A percentile compares a stretch with the other conserved stretches of the same genome.
Conservation (phyloP, 805 yeast genomes). For the Blastobotrys chiropterorum region DNA sequence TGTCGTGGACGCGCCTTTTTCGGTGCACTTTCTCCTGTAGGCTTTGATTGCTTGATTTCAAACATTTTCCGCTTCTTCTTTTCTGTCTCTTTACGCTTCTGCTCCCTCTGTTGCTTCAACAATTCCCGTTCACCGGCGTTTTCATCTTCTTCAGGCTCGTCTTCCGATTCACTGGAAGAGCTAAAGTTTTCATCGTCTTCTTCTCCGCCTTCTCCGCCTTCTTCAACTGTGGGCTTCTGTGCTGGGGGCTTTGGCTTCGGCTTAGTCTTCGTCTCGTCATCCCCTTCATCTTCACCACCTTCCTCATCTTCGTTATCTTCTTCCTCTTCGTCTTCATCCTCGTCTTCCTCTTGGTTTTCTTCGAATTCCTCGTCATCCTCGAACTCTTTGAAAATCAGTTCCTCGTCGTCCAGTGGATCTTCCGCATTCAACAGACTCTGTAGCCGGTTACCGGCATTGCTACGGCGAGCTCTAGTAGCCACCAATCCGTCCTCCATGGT, state of each 20-base stretch:
- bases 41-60: conserved; percentile 29
- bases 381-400: conserved; percentile 41
- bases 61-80: conserved; percentile 29
- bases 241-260: neutral
- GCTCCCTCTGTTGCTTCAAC: conserved; percentile 36
- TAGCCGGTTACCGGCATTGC: conserved; percentile 87
- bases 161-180: conserved; percentile 38
- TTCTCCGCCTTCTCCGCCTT: conserved; percentile 2
- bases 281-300: conserved; percentile 16
- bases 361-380: conserved; percentile 40
- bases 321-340: conserved; percentile 24
- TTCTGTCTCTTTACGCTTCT: conserved; percentile 22
- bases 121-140: conserved; percentile 67
- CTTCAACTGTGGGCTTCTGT: conserved; percentile 13
- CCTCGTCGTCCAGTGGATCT: conserved; percentile 60
- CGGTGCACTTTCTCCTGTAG: conserved; percentile 20
- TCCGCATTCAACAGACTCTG: conserved; percentile 67
- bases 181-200: conserved; percentile 45
- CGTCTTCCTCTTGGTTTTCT: conserved; percentile 27
- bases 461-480: conserved; percentile 67
- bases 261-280: conserved; percentile 2
- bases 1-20: conserved; percentile 30
- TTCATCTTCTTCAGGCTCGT: conserved; percentile 49
- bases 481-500: conserved; percentile 49
- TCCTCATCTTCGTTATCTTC: conserved; percentile 17